These are phyloP conservation scores for Pinus taeda DNA, from an alignment of 75 land plant genomes.

Conservation along the genomic window DNA sequence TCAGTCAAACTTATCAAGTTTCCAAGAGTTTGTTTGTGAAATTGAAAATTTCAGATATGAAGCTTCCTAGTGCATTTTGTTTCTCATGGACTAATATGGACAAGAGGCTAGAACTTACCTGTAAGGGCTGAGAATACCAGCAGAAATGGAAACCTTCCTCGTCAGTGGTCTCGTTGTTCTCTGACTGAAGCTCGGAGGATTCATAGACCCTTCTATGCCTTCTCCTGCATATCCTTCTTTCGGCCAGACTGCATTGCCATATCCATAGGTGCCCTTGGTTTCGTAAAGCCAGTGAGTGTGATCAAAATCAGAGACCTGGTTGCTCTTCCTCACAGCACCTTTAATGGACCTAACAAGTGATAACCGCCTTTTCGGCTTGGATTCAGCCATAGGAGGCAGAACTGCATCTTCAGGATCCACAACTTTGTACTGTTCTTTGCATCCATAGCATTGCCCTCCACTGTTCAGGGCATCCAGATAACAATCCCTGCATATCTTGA, in stretches of 20 bases:
- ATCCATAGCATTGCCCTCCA: constrained; percentile 73
- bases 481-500: constrained; percentile 77
- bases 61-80: too few species aligned
- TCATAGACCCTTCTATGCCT: constrained; percentile 27
- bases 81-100: too few species aligned
- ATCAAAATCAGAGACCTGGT: constrained; percentile 59
- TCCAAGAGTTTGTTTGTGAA: too few species aligned
- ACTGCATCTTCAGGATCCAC: constrained; percentile 33
- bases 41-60: too few species aligned
- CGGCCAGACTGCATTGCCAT: constrained; percentile 84
- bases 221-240: constrained; percentile 46
- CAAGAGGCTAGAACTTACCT: constrained; percentile 30
- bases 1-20: too few species aligned
- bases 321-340: constrained; percentile 10
- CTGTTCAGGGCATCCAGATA: constrained; percentile 56
- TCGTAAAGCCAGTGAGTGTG: constrained; percentile 74
- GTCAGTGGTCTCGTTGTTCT: constrained; percentile 54
- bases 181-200: constrained; percentile 57
- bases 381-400: constrained; percentile 51
- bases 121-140: constrained; percentile 83
- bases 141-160: constrained; percentile 51
- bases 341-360: constrained; percentile 70
- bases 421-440: constrained; percentile 69
- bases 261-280: constrained; percentile 93
- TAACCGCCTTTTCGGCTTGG: constrained; percentile 43